Percentiles rank a stretch among this genome's conserved stretches.
Conservation (phyloP, 1,284 basidiomycete species). For the Erythrobasidium hasegawianum region DNA sequence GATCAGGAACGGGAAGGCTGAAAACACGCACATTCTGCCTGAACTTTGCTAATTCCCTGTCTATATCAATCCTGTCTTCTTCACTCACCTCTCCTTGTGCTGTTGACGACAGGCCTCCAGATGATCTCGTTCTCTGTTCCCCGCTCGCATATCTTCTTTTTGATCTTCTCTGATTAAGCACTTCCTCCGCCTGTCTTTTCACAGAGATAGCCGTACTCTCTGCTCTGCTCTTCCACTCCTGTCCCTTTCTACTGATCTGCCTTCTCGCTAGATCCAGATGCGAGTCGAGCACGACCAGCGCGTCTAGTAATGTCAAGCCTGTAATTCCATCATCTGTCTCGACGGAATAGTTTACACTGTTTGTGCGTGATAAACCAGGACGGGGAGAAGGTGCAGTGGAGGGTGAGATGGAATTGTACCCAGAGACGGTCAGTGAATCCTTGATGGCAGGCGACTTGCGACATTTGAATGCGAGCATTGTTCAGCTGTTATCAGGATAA, state of each 20-base stretch:
- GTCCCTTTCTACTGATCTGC: constrained; percentile 36
- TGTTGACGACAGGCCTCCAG: not conserved
- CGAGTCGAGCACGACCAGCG: constrained; percentile 42
- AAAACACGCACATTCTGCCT: constrained; percentile 19
- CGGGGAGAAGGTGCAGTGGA: not conserved
- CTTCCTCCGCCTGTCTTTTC: constrained; percentile 27
- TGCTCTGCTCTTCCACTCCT: constrained; percentile 24
- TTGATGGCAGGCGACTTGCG: not conserved
- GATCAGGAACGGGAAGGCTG: too few relatives aligned
- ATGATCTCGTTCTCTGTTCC: not conserved
- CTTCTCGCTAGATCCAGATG: constrained; percentile 42
- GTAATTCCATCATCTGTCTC: constrained; percentile 34
- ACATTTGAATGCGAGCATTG: too few relatives aligned
- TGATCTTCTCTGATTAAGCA: constrained; percentile 19
- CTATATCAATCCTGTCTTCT: constrained; percentile 14
- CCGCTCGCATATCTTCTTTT: constrained; percentile 9
- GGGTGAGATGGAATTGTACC: not conserved
- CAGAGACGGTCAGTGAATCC: not conserved
- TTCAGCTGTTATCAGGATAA: too few relatives aligned
- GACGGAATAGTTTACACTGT: constrained; percentile 18
- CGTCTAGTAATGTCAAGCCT: constrained; percentile 39
- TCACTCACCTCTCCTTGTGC: not conserved
- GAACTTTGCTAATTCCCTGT: constrained; percentile 26
- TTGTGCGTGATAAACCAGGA: constrained; percentile 24
- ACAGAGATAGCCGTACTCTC: constrained; percentile 20